phyloP scores from a whole-genome alignment of 805 yeast genomes.

The Hanseniaspora jakobsenii region DNA sequence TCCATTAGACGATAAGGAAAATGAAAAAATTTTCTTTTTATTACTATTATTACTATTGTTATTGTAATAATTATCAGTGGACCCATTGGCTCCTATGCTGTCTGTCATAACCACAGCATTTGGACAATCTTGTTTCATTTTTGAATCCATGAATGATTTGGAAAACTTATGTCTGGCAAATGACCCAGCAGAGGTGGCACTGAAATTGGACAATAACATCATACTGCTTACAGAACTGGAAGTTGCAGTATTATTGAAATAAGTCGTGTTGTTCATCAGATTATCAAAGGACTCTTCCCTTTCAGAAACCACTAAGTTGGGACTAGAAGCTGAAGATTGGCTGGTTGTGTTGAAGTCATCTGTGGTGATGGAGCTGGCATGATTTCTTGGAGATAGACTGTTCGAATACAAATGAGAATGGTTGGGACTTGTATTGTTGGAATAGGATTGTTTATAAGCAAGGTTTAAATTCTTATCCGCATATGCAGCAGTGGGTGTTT shows the following conservation, averaged over 20 bases:
- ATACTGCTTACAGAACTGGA: slow-evolving; percentile 30
- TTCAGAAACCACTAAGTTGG: no score
- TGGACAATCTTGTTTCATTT: slow-evolving; percentile 16
- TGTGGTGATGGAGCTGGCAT: slow-evolving; percentile 16
- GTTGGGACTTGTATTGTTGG: slow-evolving; percentile 3
- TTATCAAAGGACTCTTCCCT: slow-evolving; percentile 18
- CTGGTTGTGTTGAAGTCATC: no score
- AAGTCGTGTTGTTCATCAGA: slow-evolving; percentile 34
- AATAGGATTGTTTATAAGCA: slow-evolving; percentile 8
- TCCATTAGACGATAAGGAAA: neutral
- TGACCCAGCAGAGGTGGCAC: slow-evolving; percentile 86
- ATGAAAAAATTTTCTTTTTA: no score
- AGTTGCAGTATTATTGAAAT: slow-evolving; percentile 38
- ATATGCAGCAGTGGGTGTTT: neutral
- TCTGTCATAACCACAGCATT: slow-evolving; percentile 3
- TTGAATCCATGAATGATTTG: slow-evolving; percentile 26
- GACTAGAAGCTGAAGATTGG: no score
- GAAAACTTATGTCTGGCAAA: slow-evolving; percentile 61
- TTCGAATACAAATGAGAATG: neutral
- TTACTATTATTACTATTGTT: no score
- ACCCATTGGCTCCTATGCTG: no score
- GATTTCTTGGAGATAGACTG: neutral
- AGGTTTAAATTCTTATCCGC: slow-evolving; percentile 6
- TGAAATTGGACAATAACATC: slow-evolving; percentile 47
- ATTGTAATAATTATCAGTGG: no score